These are phyloP conservation scores for Drechslera avenae DNA, from an alignment of 2,329 filamentous ascomycete genomes.

Conservation along the genomic window DNA sequence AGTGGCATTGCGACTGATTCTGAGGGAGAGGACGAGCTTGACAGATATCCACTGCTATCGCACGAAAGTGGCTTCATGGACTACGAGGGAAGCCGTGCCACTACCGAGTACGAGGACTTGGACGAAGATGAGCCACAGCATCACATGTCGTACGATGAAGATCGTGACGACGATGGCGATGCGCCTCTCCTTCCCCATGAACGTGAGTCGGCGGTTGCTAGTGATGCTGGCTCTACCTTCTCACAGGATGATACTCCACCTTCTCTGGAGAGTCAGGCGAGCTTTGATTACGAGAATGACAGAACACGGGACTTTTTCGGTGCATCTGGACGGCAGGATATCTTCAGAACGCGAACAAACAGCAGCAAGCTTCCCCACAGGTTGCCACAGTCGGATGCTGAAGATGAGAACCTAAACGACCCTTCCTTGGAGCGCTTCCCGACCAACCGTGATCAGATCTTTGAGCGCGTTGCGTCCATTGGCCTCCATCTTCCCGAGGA, in stretches of 20 bases:
- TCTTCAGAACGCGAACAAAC: constrained; percentile 28
- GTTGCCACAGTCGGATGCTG: constrained; percentile 35
- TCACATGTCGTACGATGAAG: constrained; percentile 13
- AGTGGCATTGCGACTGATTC: constrained; percentile 9
- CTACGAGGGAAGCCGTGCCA: constrained; percentile 17
- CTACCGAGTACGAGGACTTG: constrained; percentile 23
- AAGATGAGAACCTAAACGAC: constrained; percentile 36
- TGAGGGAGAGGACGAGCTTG: constrained; percentile 28
- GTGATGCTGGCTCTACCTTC: constrained; percentile 22
- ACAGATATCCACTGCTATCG: constrained; percentile 42
- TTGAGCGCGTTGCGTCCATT: constrained; percentile 38
- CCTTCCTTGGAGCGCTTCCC: constrained; percentile 39
- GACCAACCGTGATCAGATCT: constrained; percentile 32
- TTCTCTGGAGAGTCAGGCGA: constrained; percentile 10
- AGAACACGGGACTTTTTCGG: constrained; percentile 15
- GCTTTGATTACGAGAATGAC: constrained; percentile 19
- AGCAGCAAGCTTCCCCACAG: constrained; percentile 33
- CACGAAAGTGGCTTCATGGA: constrained; percentile 43
- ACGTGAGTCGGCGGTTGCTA: constrained; percentile 16
- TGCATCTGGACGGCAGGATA: constrained; percentile 10
- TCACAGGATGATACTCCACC: constrained; percentile 17
- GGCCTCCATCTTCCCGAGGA: constrained; percentile 34
- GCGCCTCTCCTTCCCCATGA: constrained; percentile 33
- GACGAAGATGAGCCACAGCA: constrained; percentile 18
- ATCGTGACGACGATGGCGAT: constrained; percentile 13